Conservation (phyloP, 352 stramenopile genomes). For the Stephanocyclus meneghinianus region DNA sequence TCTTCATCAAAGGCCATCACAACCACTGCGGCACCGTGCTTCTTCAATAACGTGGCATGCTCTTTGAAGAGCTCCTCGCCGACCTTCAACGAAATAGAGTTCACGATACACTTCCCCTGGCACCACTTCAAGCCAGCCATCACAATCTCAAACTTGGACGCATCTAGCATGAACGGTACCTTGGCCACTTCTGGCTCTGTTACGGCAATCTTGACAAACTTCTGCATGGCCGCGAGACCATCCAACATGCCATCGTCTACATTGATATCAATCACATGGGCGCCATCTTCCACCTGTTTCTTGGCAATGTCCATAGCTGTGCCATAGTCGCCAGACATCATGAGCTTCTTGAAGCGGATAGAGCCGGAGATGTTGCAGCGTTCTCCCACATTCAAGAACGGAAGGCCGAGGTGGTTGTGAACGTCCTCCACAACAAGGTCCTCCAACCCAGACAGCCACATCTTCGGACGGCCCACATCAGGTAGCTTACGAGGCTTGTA, state of each 20-base stretch:
- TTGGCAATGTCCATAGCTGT: constrained; percentile 95
- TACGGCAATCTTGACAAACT: constrained; percentile 96
- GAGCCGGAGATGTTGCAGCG: constrained; percentile 94
- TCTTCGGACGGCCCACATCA: constrained; percentile 87
- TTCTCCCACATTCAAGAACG: constrained; percentile 95
- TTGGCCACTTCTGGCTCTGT: constrained; percentile 94
- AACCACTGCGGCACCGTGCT: constrained; percentile 92
- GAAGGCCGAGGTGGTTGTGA: constrained; percentile 86
- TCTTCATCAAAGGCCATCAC: constrained; percentile 98
- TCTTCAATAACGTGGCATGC: constrained; percentile 92
- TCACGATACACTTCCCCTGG: constrained; percentile 96
- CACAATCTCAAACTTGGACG: constrained; percentile 97
- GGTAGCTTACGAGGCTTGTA: constrained; percentile 87
- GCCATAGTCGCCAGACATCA: constrained; percentile 92
- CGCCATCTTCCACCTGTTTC: constrained; percentile 94
- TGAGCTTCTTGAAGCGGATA: constrained; percentile 94
- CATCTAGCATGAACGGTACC: constrained; percentile 97
- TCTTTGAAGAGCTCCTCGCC: constrained; percentile 94
- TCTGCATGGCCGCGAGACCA: constrained; percentile 92
- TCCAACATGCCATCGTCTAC: constrained; percentile 97
- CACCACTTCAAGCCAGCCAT: constrained; percentile 96
- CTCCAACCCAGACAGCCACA: constrained; percentile 94
- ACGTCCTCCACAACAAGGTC: constrained; percentile 91
- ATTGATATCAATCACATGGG: constrained; percentile 97
- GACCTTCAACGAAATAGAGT: constrained; percentile 96